Evolutionary conservation across 2,329 filamentous ascomycete genomes (phyloP).

Genomic region (Epicoccum nigrum): DNA sequence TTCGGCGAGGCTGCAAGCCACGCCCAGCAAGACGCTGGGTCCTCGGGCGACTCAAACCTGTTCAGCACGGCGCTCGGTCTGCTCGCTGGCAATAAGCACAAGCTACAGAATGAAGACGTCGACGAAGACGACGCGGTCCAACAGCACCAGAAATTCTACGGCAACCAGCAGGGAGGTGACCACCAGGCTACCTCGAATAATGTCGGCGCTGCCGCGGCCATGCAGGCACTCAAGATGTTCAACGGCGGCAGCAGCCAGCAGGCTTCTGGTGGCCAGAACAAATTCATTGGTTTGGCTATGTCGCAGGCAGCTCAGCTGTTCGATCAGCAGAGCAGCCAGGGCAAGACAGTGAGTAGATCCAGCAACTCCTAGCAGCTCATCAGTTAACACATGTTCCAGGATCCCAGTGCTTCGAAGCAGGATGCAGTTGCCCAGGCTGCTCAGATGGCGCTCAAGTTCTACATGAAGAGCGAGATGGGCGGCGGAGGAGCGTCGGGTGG

Average conservation of each 20-base stretch:
- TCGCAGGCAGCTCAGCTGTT: conserved; percentile 81
- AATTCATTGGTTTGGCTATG: conserved; percentile 87
- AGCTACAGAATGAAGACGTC: conserved; percentile 58
- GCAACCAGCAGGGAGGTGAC: conserved; percentile 50
- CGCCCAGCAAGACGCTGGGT: conserved; percentile 61
- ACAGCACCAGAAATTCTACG: conserved; percentile 78
- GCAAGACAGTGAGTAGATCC: conserved; percentile 57
- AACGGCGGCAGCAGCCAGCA: conserved; percentile 57
- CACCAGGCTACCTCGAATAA: conserved; percentile 53
- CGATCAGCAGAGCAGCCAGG: conserved; percentile 63
- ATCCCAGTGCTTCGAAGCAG: conserved; percentile 73
- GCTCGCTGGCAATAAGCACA: conserved; percentile 60
- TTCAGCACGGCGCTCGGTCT: conserved; percentile 64
- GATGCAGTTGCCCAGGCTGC: conserved; percentile 78
- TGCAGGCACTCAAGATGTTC: conserved; percentile 84
- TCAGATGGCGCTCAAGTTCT: conserved; percentile 90
- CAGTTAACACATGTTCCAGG: conserved; percentile 40
- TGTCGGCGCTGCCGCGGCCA: conserved; percentile 73
- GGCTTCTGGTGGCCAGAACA: conserved; percentile 67
- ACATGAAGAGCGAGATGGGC: conserved; percentile 74
- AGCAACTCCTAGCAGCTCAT: conserved; percentile 46
- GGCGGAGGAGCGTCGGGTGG: conserved; percentile 51
- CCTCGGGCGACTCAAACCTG: conserved; percentile 56
- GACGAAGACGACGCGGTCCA: conserved; percentile 71
- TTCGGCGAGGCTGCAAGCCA: conserved; percentile 61